phyloP scores from a whole-genome alignment of 257 asterid genomes.

The Gardenia jasminoides region DNA sequence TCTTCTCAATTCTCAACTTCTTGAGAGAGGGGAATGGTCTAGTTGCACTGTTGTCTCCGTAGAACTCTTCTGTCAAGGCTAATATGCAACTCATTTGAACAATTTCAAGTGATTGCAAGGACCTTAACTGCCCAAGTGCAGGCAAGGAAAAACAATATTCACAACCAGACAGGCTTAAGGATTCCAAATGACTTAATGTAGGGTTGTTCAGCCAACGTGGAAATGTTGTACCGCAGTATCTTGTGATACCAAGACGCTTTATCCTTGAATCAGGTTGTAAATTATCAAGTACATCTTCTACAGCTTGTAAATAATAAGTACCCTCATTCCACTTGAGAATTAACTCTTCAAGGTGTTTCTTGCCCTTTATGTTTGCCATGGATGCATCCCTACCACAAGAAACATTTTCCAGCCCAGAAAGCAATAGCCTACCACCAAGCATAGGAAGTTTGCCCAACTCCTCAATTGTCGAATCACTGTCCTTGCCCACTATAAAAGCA shows the following conservation, averaged over 20 bases:
- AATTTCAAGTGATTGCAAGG: constrained; percentile 29
- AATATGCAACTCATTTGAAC: constrained; percentile 29
- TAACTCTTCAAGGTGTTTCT: constrained; percentile 14
- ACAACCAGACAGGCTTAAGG: constrained; percentile 35
- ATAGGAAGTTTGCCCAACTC: constrained; percentile 9
- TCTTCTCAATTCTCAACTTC: constrained; percentile 29
- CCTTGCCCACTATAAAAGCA: not conserved
- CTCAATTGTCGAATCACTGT: constrained; percentile 11
- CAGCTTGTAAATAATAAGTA: not conserved
- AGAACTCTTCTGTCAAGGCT: constrained; percentile 29
- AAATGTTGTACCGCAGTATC: constrained; percentile 34
- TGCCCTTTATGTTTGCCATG: not conserved
- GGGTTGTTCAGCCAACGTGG: constrained; percentile 41
- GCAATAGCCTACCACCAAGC: not conserved
- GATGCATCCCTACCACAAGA: not conserved
- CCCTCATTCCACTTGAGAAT: not conserved
- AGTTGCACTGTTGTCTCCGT: constrained; percentile 27
- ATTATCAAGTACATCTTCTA: constrained; percentile 35
- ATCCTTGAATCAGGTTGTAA: constrained; percentile 34
- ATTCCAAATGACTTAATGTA: constrained; percentile 27
- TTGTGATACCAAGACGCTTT: constrained; percentile 25
- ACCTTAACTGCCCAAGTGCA: constrained; percentile 29
- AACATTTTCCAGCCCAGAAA: constrained; percentile 18
- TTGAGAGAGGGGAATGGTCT: constrained; percentile 33
- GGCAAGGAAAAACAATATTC: constrained; percentile 33